Percentiles rank a stretch among this genome's conserved stretches.
Evolutionary conservation across 345 rosid genomes (phyloP).

Genomic region (Rhodomyrtus tomentosa): DNA sequence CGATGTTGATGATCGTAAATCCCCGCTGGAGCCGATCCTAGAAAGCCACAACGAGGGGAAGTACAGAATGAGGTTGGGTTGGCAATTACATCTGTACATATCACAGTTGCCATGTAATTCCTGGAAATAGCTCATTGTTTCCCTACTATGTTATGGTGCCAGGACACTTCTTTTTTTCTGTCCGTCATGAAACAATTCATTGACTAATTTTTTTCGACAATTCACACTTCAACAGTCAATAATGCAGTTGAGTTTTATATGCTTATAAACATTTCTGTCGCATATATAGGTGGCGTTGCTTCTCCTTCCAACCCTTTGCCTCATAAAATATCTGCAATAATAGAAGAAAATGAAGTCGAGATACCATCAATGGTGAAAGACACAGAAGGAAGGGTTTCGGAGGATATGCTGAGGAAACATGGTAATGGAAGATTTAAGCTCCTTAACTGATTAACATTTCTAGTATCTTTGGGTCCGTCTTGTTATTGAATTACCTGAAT

Average conservation of each 20-base stretch:
- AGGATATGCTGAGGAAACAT: not conserved
- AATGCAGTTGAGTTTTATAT: not conserved
- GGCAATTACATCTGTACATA: constrained; percentile 68
- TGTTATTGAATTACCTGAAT: not conserved
- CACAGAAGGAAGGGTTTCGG: not conserved
- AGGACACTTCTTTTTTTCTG: not conserved
- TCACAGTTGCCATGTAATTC: constrained; percentile 89
- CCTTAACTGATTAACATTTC: not conserved
- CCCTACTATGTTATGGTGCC: not conserved
- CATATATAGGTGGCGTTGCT: constrained; percentile 50
- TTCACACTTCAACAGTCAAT: not conserved
- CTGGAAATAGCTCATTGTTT: not conserved
- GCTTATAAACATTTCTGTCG: not conserved
- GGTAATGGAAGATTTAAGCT: not conserved
- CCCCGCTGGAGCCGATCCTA: constrained; percentile 21
- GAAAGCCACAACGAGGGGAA: constrained; percentile 16
- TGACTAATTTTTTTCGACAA: not conserved
- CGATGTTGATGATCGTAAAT: constrained; percentile 4
- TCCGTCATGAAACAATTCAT: not conserved
- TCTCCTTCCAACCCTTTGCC: constrained; percentile 27
- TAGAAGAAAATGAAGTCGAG: not conserved
- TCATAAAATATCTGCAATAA: not conserved
- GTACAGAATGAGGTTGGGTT: constrained; percentile 44
- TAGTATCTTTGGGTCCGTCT: not conserved
- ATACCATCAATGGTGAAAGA: not conserved